Evolutionary conservation across 2,329 filamentous ascomycete genomes (phyloP), one percentile per base, ranked within the genome.

Genomic region (Apiospora phragmitis): DNA sequence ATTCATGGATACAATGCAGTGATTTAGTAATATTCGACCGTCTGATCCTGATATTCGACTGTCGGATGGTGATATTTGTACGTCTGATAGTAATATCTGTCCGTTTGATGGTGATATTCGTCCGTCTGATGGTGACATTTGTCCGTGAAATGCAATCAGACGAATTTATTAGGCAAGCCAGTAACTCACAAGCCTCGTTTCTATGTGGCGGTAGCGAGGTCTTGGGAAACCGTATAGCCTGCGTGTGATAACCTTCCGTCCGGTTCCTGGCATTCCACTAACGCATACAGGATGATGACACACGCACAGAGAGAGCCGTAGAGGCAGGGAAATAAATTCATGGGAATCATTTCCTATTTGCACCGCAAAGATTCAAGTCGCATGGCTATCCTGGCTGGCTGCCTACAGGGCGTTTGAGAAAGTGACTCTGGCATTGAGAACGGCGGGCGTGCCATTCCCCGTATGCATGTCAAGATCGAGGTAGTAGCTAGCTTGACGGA

Each of bases 381-480:
- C n/a, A n/a, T n/a, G n/a, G n/a, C n/a, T n/a, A n/a, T n/a, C n/a
- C n/a, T n/a, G n/a, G n/a, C n/a, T n/a, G n/a, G n/a, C n/a, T n/a
- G n/a, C n/a, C n/a, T n/a, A n/a, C n/a, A n/a, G 83, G 70, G 86
- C 88, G 0, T 91, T 91, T 73, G 77, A 76, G 9, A 91, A 90
- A 69, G 85, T 90, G 11, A 87, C 91, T 0, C 76, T 82, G 9
- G 80, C 77, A 38, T 77, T 91, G 6, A 83, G 81, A 49, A 74
- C 84, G 16, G 87, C 87, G 0, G 89, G 89, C 1, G 87, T 7
- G 87, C 80, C 0, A 77, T 81, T 69, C 81, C 83, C 38, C 83
- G 81, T 49, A 90, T 90, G 88, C 76, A 80, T 29, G 83, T 90
- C 2, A 88, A 90, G 78, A 87, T 90, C 77, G 88, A 90, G 76